Conservation (phyloP, 2,329 filamentous ascomycete genomes). For the Fusarium kyushuense region DNA sequence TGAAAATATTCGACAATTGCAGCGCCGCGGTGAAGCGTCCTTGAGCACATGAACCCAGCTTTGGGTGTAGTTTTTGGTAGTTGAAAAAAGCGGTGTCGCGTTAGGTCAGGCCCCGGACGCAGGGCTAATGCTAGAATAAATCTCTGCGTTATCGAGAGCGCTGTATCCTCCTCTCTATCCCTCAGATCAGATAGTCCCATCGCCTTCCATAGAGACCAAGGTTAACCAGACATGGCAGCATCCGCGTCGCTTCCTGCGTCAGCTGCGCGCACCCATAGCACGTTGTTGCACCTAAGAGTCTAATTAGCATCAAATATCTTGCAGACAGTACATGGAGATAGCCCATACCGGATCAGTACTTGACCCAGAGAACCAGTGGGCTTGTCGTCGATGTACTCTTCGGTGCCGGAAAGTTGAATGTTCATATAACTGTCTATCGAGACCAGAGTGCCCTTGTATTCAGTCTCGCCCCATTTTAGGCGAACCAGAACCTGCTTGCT, state of each 20-base stretch:
- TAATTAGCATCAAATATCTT: slow-evolving; percentile 6
- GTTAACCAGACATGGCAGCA: slow-evolving; percentile 68
- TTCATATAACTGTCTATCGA: slow-evolving; percentile 99
- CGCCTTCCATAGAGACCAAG: slow-evolving; percentile 44
- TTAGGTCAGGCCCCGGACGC: slow-evolving; percentile 6
- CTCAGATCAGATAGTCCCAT: slow-evolving; percentile 20
- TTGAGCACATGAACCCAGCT: slow-evolving; percentile 26
- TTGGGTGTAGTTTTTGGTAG: slow-evolving; percentile 17
- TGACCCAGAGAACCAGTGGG: slow-evolving; percentile 86
- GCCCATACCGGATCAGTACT: slow-evolving; percentile 84
- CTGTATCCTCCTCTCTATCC: slow-evolving; percentile 21
- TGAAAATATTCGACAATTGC: slow-evolving; percentile 3
- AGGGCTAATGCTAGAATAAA: slow-evolving; percentile 22
- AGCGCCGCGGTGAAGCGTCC: slow-evolving; percentile 1
- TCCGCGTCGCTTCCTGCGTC: slow-evolving; percentile 64
- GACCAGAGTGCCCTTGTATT: slow-evolving; percentile 94
- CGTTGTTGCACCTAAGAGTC: slow-evolving; percentile 86
- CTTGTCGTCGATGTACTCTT: slow-evolving; percentile 93
- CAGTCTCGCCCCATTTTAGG: slow-evolving; percentile 97
- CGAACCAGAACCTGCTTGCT: slow-evolving; percentile 91
- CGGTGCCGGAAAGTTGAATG: slow-evolving; percentile 88
- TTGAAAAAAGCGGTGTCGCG: slow-evolving; percentile 32
- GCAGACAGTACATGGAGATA: background rate
- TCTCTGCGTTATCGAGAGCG: slow-evolving; percentile 19
- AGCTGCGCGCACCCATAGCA: slow-evolving; percentile 85